Percentiles rank a stretch among this genome's conserved stretches.
These are phyloP conservation scores for Suhomyces pyralidae DNA, from an alignment of 805 yeast genomes.

Conservation along the genomic window DNA sequence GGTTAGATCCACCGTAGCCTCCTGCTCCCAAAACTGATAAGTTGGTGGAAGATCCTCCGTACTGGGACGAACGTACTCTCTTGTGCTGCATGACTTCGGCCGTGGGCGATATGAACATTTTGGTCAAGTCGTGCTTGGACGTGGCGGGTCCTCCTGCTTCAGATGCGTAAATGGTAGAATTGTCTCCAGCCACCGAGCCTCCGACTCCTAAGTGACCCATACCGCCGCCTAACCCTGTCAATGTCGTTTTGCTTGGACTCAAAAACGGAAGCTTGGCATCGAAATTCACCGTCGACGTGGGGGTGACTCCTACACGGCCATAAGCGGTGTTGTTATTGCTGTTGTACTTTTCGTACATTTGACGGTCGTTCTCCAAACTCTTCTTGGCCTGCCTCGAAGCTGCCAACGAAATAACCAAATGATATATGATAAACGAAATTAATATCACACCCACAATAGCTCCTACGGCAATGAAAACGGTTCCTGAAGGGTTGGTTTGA, in stretches of 20 bases:
- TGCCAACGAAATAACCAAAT: conserved; percentile 43
- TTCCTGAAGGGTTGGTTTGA: conserved; percentile 60
- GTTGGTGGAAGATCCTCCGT: conserved; percentile 14
- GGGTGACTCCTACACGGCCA: conserved; percentile 20
- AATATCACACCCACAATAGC: conserved; percentile 60
- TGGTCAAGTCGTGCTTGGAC: conserved; percentile 41
- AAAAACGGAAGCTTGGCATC: conserved; percentile 37
- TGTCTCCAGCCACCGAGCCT: conserved; percentile 29
- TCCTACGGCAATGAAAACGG: conserved; percentile 82
- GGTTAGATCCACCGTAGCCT: conserved; percentile 14
- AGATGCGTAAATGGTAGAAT: conserved; percentile 32
- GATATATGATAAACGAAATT: conserved; percentile 50
- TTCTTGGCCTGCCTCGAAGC: conserved; percentile 54
- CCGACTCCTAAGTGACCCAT: conserved; percentile 6
- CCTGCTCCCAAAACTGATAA: conserved; percentile 14
- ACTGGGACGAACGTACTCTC: conserved; percentile 26
- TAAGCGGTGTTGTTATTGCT: conserved; percentile 28
- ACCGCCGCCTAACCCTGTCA: conserved; percentile 16
- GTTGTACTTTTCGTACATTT: conserved; percentile 31
- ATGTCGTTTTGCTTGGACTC: conserved; percentile 19
- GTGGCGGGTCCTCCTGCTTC: conserved; percentile 27
- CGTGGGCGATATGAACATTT: conserved; percentile 76
- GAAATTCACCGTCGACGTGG: conserved; percentile 19
- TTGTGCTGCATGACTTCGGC: conserved; percentile 62
- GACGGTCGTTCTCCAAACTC: conserved; percentile 33